Percentiles rank a stretch among this genome's conserved stretches.
These are phyloP conservation scores for Fraxinus baroniana DNA, from an alignment of 305 asterid genomes.

Conservation along the genomic window DNA sequence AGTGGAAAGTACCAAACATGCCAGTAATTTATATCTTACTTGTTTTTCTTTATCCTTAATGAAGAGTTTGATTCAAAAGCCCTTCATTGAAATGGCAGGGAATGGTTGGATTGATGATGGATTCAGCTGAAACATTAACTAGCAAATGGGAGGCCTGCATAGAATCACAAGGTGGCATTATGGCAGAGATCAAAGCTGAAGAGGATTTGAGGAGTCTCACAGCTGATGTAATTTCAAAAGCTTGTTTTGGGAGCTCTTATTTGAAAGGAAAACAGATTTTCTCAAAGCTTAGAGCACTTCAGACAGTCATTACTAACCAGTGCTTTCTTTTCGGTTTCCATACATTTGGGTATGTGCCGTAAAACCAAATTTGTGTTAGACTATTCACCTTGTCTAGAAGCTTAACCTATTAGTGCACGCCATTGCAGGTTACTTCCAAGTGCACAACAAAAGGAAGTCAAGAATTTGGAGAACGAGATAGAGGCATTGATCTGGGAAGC, in stretches of 20 bases:
- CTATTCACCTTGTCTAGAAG: background rate
- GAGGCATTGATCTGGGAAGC: constrained; percentile 70
- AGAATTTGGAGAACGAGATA: constrained; percentile 61
- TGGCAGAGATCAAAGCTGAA: constrained; percentile 60
- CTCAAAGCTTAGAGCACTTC: constrained; percentile 77
- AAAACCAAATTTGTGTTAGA: background rate
- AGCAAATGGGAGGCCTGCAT: constrained; percentile 55
- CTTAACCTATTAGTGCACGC: background rate
- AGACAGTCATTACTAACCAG: constrained; percentile 51
- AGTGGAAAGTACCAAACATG: background rate
- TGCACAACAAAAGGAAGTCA: constrained; percentile 47
- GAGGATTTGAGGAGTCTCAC: constrained; percentile 67
- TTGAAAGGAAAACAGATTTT: constrained; percentile 65
- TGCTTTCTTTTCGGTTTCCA: constrained; percentile 57
- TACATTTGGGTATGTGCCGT: constrained; percentile 41
- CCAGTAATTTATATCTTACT: background rate
- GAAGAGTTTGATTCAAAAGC: background rate
- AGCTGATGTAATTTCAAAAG: constrained; percentile 76
- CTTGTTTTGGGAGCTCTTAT: constrained; percentile 82
- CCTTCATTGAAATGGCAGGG: constrained; percentile 37
- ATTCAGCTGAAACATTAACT: constrained; percentile 48
- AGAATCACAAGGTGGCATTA: constrained; percentile 40
- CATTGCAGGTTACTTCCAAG: constrained; percentile 44
- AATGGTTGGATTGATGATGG: constrained; percentile 72
- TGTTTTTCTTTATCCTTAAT: background rate